These are phyloP conservation scores for Alternaria atra DNA, from an alignment of 2,329 filamentous ascomycete species.

Conservation along the genomic window DNA sequence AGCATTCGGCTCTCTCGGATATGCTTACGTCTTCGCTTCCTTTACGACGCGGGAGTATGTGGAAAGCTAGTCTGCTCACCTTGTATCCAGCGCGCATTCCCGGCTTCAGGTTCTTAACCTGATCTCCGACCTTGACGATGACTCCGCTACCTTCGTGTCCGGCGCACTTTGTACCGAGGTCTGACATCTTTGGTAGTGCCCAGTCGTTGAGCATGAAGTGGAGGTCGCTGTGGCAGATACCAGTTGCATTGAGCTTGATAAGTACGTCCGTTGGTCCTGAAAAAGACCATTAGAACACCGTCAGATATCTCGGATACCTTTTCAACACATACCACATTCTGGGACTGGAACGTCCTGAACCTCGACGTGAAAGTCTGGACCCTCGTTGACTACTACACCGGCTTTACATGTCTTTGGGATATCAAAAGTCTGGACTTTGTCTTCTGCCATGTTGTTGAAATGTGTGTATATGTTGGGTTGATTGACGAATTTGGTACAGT, in stretches of 20 bases:
- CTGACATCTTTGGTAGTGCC: constrained; percentile 51
- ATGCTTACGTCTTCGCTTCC: background rate
- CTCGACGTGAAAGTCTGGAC: constrained; percentile 59
- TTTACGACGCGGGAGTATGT: background rate
- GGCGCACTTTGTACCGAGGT: constrained; percentile 56
- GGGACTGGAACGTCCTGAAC: constrained; percentile 60
- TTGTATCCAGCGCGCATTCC: constrained; percentile 52
- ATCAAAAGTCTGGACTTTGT: constrained; percentile 42
- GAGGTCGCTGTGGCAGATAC: constrained; percentile 66
- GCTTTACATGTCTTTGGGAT: constrained; percentile 62
- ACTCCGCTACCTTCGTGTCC: constrained; percentile 68
- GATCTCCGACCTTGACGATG: constrained; percentile 64
- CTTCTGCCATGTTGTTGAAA: constrained; percentile 34
- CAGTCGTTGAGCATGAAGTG: constrained; percentile 67
- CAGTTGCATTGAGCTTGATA: constrained; percentile 66
- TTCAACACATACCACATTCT: constrained; percentile 51
- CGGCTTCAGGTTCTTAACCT: constrained; percentile 60
- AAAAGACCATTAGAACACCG: constrained; percentile 6
- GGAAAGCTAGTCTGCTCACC: constrained; percentile 15
- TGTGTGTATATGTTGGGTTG: background rate
- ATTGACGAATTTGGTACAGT: background rate
- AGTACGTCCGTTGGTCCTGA: constrained; percentile 64
- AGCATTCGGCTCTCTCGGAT: constrained; percentile 4
- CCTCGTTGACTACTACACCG: constrained; percentile 63
- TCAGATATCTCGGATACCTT: background rate